Evolutionary conservation across 352 stramenopile genomes (phyloP).

Genomic region (Thraustochytrium sp.): DNA sequence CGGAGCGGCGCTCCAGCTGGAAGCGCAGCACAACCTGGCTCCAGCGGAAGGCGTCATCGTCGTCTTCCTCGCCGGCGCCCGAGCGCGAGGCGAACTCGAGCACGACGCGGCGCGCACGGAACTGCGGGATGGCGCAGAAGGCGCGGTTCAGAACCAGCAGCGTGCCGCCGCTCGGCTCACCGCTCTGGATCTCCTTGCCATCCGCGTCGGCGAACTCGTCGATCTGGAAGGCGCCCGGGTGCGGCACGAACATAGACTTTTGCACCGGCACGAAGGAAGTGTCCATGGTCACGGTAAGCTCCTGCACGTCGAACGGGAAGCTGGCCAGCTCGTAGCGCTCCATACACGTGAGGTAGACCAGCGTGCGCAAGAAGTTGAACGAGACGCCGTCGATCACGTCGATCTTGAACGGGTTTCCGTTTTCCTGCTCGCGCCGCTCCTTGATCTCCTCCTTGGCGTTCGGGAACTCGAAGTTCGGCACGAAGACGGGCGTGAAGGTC

Average conservation of each 20-base stretch:
- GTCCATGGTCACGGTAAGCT: slow-evolving; percentile 36
- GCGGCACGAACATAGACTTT: slow-evolving; percentile 38
- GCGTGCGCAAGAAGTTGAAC: slow-evolving; percentile 15
- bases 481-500: neutral
- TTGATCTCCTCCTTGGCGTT: slow-evolving; percentile 36
- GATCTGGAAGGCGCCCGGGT: neutral
- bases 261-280: slow-evolving; percentile 11
- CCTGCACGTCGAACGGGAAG: slow-evolving; percentile 30
- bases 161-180: neutral
- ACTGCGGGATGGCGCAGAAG: slow-evolving; percentile 33
- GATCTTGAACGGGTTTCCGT: slow-evolving; percentile 41
- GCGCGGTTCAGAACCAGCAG: slow-evolving; percentile 14
- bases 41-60: slow-evolving; percentile 36
- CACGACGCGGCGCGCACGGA: neutral
- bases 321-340: slow-evolving; percentile 8
- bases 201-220: neutral
- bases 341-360: slow-evolving; percentile 38
- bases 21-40: slow-evolving; percentile 18
- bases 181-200: neutral
- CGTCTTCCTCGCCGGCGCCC: neutral
- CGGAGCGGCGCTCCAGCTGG: neutral
- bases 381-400: slow-evolving; percentile 19
- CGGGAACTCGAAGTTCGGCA: slow-evolving; percentile 31
- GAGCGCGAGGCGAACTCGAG: slow-evolving; percentile 36
- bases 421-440: slow-evolving; percentile 26